phyloP scores from a whole-genome alignment of 371 early-diverging fungal species.

The Zopfochytrium polystomum region DNA sequence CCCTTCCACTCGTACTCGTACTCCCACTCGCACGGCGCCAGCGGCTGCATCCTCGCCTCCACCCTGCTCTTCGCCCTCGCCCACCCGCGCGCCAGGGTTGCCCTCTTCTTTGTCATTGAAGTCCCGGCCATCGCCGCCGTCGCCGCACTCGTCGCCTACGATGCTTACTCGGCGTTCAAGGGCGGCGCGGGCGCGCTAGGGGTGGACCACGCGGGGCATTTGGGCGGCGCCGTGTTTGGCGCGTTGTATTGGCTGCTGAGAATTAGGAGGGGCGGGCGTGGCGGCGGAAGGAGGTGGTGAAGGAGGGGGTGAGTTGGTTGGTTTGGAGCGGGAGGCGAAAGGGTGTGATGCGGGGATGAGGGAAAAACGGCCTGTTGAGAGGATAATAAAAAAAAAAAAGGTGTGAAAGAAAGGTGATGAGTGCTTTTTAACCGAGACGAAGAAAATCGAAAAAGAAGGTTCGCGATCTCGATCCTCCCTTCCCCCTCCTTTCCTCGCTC shows the following conservation, averaged over 20 bases:
- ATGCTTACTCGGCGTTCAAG: conserved; percentile 38
- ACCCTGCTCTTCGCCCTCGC: conserved; percentile 49
- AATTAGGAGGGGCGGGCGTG: neutral
- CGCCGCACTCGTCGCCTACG: conserved; percentile 53
- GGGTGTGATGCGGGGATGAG: no score
- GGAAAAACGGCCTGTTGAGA: no score
- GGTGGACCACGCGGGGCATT: conserved; percentile 55
- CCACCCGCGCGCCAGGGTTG: conserved; percentile 42
- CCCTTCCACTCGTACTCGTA: neutral
- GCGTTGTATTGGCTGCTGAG: conserved; percentile 49
- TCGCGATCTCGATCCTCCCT: no score
- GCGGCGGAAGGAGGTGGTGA: no score
- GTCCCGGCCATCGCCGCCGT: conserved; percentile 50
- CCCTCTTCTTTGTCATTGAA: conserved; percentile 51
- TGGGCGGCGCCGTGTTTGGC: conserved; percentile 57
- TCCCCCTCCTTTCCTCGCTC: no score
- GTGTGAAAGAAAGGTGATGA: no score
- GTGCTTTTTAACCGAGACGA: no score
- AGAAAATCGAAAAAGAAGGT: no score
- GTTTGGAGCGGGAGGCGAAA: no score
- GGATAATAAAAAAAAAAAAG: no score
- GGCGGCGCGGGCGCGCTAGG: conserved; percentile 18
- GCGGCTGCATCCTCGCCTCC: conserved; percentile 44
- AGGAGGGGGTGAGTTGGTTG: no score
- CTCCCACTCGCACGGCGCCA: conserved; percentile 44